These are phyloP conservation scores for Plasmodium gonderi DNA, from an alignment of 169 alveolate genomes.

Conservation along the genomic window DNA sequence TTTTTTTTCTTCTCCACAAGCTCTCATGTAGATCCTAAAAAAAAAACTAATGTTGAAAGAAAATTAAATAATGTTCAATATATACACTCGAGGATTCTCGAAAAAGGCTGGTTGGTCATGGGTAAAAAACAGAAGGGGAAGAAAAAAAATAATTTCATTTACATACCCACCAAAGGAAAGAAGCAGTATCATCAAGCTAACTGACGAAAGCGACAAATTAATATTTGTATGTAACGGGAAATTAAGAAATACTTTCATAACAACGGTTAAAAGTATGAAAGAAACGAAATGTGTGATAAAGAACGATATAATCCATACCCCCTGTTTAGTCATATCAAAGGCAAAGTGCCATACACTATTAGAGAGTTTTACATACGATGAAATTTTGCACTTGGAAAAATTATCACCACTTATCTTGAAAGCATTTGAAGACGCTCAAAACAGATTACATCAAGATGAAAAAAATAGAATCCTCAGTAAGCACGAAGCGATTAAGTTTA, in stretches of 20 bases:
- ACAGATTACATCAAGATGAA: conserved; percentile 12
- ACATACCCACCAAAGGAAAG: conserved; percentile 73
- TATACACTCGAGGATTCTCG: conserved; percentile 50
- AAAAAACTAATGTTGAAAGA: neutral
- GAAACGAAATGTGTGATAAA: conserved; percentile 73
- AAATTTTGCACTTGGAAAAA: conserved; percentile 67
- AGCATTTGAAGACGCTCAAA: conserved; percentile 70
- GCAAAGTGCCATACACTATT: conserved; percentile 74
- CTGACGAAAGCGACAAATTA: conserved; percentile 73
- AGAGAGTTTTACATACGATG: conserved; percentile 74
- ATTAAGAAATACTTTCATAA: conserved; percentile 56
- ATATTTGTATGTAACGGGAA: conserved; percentile 71
- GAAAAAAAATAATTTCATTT: conserved; percentile 67
- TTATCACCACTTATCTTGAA: conserved; percentile 32
- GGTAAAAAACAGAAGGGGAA: conserved; percentile 75
- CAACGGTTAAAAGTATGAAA: conserved; percentile 59
- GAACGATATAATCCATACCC: conserved; percentile 46
- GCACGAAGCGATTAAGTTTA: conserved; percentile 73
- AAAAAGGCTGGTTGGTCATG: conserved; percentile 77
- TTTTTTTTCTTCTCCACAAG: neutral
- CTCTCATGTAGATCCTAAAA: neutral
- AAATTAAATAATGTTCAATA: conserved; percentile 33
- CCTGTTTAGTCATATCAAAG: conserved; percentile 71
- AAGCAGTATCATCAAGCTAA: conserved; percentile 62
- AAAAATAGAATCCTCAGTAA: conserved; percentile 28